Evolutionary conservation across 805 yeast species (phyloP), one percentile per base, ranked within the genome.

Genomic region (Suhomyces xylopsoci): DNA sequence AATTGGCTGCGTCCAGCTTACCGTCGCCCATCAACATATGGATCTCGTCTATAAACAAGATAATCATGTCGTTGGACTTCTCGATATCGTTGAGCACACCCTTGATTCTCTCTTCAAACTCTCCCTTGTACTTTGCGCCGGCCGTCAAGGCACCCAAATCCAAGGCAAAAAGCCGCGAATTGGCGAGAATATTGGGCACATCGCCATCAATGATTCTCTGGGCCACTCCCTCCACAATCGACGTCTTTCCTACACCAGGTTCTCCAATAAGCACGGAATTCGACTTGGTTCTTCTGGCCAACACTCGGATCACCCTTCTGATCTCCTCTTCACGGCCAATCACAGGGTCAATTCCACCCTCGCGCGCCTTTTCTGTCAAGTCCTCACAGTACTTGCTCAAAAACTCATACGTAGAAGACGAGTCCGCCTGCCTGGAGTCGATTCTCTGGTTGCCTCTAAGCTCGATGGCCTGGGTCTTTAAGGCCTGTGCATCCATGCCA

Each of bases 11-110:
- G 70, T 94, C 99, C 57, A 88, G 84, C 74, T 92, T 94, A 68
- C 99, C 99, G 68, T 94, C 97, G 62, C 99, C 99, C 99, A 94
- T 94, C 60, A 94, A 82, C 97, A 94, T 94, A 74, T 94, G 99
- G 68, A 94, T 94, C 74, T 94, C 99, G 74, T 94, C 99, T 63
- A 94, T 89, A 76, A 94, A 94, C 53, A 94, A 79, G 58, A 94
- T 85, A 59, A 94, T 90, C 82, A 91, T 81, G 47, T 83, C 87
- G 62, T 86, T 85, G 1, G 96, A 85, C 61, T 90, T 87, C 69
- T 90, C 96, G 63, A 94, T 89, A 64, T 94, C 99, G 67, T 85
- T 90, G 67, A 94, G 79, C 28, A 94, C 98, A 61, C 98, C 98
- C 74, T 94, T 94, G 66, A 94, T 81, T 75, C 99, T 85, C 76